phyloP scores from a whole-genome alignment of 352 stramenopile genomes.

The Phytophthora vignae region DNA sequence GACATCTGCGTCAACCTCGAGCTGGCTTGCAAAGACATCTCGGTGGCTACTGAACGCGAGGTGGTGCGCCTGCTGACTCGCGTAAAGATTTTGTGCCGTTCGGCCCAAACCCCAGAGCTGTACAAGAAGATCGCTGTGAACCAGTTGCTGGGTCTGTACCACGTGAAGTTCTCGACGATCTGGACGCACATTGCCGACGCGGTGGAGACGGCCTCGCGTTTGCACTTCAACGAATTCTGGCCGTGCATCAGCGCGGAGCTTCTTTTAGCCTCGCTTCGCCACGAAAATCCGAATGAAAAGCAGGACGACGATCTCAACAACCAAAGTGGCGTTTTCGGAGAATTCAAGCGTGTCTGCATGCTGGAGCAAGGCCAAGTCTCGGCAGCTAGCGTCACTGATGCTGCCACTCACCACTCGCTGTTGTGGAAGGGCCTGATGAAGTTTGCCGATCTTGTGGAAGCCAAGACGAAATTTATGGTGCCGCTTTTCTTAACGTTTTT shows the following conservation, averaged over 20 bases:
- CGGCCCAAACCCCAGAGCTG: constrained; percentile 70
- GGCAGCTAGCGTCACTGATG: constrained; percentile 63
- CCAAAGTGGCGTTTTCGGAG: constrained; percentile 27
- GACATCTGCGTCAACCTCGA: constrained; percentile 78
- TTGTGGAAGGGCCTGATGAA: constrained; percentile 85
- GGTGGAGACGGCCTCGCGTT: constrained; percentile 59
- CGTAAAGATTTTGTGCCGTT: constrained; percentile 80
- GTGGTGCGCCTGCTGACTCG: constrained; percentile 82
- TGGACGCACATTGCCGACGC: constrained; percentile 84
- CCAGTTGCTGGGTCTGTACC: constrained; percentile 83
- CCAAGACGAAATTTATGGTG: constrained; percentile 89
- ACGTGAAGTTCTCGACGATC: constrained; percentile 91
- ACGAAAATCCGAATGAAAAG: constrained; percentile 40
- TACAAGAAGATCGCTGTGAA: constrained; percentile 85
- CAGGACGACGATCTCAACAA: constrained; percentile 13
- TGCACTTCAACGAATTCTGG: constrained; percentile 77
- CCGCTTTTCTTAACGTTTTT: constrained; percentile 87
- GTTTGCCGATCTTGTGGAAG: constrained; percentile 77
- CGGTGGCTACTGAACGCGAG: constrained; percentile 85
- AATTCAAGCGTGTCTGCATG: constrained; percentile 65
- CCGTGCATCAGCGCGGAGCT: constrained; percentile 64
- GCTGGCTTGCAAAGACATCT: constrained; percentile 54
- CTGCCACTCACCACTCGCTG: constrained; percentile 76
- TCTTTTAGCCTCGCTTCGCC: constrained; percentile 48
- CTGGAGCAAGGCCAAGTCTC: constrained; percentile 63